phyloP scores from a whole-genome alignment of 2,329 filamentous ascomycete genomes.

The Zasmidium citrigriseum region DNA sequence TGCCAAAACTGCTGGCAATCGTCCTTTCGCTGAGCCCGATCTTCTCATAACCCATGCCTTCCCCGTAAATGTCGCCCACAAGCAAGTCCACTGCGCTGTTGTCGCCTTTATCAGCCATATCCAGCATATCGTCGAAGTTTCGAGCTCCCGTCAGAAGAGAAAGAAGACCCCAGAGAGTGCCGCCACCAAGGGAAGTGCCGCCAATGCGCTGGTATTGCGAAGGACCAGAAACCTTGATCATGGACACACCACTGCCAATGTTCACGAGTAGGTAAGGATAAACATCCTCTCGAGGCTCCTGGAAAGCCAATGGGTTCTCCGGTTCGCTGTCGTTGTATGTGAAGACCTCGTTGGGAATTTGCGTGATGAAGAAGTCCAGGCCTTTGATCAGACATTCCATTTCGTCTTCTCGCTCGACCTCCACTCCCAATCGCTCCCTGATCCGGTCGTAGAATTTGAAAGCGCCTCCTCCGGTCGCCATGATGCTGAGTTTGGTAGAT shows the following conservation, averaged over 20 bases:
- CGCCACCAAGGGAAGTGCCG: conserved; percentile 90
- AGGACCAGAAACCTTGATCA: conserved; percentile 94
- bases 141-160: conserved; percentile 89
- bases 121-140: conserved; percentile 97
- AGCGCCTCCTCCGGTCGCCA: conserved; percentile 93
- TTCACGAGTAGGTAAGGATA: conserved; percentile 98
- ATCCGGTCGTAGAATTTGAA: conserved; percentile 97
- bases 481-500: conserved; percentile 71
- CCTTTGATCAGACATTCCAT: conserved; percentile 97
- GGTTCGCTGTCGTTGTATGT: conserved; percentile 78
- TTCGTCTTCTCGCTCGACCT: conserved; percentile 91
- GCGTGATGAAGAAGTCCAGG: conserved; percentile 97
- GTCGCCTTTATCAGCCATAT: conserved; percentile 85
- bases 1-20: conserved; percentile 94
- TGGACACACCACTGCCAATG: conserved; percentile 94
- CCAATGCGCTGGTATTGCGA: conserved; percentile 86
- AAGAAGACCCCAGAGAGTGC: conserved; percentile 95
- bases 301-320: conserved; percentile 81
- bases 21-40: conserved; percentile 94
- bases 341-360: conserved; percentile 95
- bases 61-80: conserved; percentile 97
- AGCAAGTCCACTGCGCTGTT: conserved; percentile 94
- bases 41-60: conserved; percentile 92
- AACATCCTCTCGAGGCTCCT: conserved; percentile 74
- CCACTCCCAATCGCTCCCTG: conserved; percentile 76